phyloP scores from a whole-genome alignment of 768 basidiomycete species.

The Serpula lacrymans region DNA sequence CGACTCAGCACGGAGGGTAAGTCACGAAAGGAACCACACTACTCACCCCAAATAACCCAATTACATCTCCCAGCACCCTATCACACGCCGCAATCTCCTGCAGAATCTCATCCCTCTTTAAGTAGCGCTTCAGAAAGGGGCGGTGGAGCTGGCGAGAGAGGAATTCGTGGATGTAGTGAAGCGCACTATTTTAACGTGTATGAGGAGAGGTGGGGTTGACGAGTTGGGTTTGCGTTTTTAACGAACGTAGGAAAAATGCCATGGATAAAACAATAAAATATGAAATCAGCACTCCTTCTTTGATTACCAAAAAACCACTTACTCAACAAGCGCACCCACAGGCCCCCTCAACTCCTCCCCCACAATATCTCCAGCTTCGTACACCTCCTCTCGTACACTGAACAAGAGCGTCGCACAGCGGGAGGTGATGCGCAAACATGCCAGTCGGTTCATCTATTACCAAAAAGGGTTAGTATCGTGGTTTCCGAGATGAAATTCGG shows the following conservation, averaged over 20 bases:
- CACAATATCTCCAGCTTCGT: conserved; percentile 52
- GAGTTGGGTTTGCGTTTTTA: no score
- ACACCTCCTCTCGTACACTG: conserved; percentile 59
- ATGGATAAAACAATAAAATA: not conserved
- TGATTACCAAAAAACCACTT: conserved; percentile 32
- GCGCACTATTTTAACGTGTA: no score
- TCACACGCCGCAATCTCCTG: conserved; percentile 51
- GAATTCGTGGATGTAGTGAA: conserved; percentile 43
- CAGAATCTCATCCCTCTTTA: conserved; percentile 68
- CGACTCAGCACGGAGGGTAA: no score
- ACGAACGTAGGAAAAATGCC: no score
- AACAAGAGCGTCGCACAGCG: conserved; percentile 67
- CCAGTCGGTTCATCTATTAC: conserved; percentile 63
- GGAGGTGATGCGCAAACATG: conserved; percentile 68
- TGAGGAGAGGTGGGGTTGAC: no score
- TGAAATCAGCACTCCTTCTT: no score
- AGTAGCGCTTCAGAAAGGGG: conserved; percentile 76
- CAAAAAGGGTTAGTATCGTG: not conserved
- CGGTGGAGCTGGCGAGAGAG: conserved; percentile 57
- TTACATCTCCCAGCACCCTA: conserved; percentile 48
- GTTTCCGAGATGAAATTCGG: not conserved
- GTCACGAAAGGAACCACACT: conserved; percentile 9
- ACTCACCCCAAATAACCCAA: conserved; percentile 53
- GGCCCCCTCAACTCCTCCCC: conserved; percentile 48
- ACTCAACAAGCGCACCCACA: conserved; percentile 49